Evolutionary conservation across 2,329 filamentous ascomycete genomes (phyloP), one percentile per base, ranked within the genome.

Genomic region (Waltergamsia citrina): DNA sequence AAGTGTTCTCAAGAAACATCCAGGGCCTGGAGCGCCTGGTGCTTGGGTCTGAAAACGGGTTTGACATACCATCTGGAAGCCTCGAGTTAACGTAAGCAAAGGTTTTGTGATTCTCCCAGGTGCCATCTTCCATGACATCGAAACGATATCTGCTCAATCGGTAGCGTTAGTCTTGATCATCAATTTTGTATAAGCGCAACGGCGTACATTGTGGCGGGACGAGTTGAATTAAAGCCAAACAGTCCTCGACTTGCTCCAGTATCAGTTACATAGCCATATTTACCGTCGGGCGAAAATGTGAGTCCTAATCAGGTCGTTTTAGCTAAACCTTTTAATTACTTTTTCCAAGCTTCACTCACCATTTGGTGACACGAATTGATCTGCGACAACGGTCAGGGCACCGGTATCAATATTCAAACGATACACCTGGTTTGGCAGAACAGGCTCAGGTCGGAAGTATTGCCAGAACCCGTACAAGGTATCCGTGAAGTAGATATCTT

Each of bases 401-500:
- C 67, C 67, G 0, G 65, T 74, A 1, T 40, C 43, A 2, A 65
- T 62, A 29, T 71, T 63, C 29, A 69, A 67, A 3, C 71, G 63
- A 47, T 79, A 80, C 1, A 78, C 70, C 44, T 79, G 74, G 37
- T 67, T 69, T 5, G 60, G 69, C 9, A 78, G 47, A 1, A 63
- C 65, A 0, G 73, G 73, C 6, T 49, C 41, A 0, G 67, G 67
- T 0, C 74, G 62, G 43, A 79, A 78, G 17, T 70, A 60, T 45
- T 79, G 74, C 27, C 70, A 58, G 39, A 62, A 70, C 4, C 72
- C 76, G 41, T 80, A 80, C 7, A 66, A 60, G 0, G 71, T 67
- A 38, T 81, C 75, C 2, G 74, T 80, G 44, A 81, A 79, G 57
- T 76, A 81, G n/a, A 80, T 54, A 18, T 73, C 65, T n/a, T 63